A percentile compares a stretch with the other conserved stretches of the same genome.
Evolutionary conservation across 129 eudicot species (phyloP).

Genomic region (Escallonia herrerae): DNA sequence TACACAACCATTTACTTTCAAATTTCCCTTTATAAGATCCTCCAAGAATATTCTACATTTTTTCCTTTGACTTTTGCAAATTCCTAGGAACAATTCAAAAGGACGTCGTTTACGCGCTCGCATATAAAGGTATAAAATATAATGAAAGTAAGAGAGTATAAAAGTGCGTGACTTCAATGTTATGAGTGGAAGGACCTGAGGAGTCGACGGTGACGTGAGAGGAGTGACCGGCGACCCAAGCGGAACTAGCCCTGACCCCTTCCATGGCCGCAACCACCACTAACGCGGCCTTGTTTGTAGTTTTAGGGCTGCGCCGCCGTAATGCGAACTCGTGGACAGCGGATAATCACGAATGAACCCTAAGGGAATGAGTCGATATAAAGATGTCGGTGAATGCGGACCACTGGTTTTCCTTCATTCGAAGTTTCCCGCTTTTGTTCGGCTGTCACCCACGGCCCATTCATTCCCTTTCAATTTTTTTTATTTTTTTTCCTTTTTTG

Average conservation of each 20-base stretch:
- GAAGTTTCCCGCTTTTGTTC: constrained; percentile 36
- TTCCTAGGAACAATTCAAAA: too few species aligned
- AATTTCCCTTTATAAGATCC: too few species aligned
- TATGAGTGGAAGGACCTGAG: constrained; percentile 33
- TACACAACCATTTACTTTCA: not conserved
- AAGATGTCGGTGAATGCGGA: not conserved
- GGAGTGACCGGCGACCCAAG: constrained; percentile 81
- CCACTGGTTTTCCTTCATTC: constrained; percentile 7
- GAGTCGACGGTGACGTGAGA: constrained; percentile 69
- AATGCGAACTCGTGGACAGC: constrained; percentile 8
- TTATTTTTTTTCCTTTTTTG: not conserved
- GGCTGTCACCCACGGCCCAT: not conserved
- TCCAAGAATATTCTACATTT: too few species aligned
- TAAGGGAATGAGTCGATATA: not conserved
- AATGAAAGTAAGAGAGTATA: too few species aligned
- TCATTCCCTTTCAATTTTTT: too few species aligned
- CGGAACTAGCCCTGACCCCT: constrained; percentile 62
- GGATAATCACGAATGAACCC: not conserved
- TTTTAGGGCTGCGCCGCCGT: constrained; percentile 8
- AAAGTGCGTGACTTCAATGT: too few species aligned
- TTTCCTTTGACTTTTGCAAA: too few species aligned
- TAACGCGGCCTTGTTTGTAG: not conserved
- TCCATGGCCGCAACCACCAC: constrained; percentile 41
- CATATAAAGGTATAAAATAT: too few species aligned
- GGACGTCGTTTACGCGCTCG: too few species aligned